Evolutionary conservation across 805 yeast species (phyloP).

Genomic region (Saturnispora saitoi): DNA sequence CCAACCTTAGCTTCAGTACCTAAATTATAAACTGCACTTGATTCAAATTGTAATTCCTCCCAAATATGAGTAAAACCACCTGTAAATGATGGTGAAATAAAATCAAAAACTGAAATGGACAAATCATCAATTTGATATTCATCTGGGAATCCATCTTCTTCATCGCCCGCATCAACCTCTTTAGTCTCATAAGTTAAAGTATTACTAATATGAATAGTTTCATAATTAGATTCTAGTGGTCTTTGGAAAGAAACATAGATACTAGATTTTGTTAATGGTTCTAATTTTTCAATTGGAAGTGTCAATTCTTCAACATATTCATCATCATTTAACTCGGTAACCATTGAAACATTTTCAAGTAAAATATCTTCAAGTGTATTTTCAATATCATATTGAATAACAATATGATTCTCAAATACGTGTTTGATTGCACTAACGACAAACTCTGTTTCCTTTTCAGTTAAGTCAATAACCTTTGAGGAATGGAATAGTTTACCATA

Average conservation of each 20-base stretch:
- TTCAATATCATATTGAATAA: constrained; percentile 71
- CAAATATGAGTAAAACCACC: constrained; percentile 67
- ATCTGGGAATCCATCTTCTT: constrained; percentile 82
- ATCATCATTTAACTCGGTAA: constrained; percentile 54
- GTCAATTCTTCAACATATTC: constrained; percentile 60
- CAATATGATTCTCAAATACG: constrained; percentile 63
- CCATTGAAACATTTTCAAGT: constrained; percentile 67
- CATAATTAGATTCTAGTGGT: constrained; percentile 32
- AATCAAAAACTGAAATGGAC: constrained; percentile 72
- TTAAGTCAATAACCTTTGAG: constrained; percentile 55
- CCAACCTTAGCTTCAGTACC: constrained; percentile 34
- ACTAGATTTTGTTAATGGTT: constrained; percentile 63
- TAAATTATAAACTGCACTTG: constrained; percentile 59
- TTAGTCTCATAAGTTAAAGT: constrained; percentile 65
- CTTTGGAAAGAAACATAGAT: constrained; percentile 70
- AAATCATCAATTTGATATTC: constrained; percentile 86
- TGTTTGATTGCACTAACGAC: constrained; percentile 81
- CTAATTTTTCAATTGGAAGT: constrained; percentile 62
- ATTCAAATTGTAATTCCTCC: constrained; percentile 63
- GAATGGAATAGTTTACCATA: constrained; percentile 75
- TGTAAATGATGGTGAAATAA: constrained; percentile 64
- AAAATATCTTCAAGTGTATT: constrained; percentile 78
- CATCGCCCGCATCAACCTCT: constrained; percentile 67
- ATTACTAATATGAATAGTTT: constrained; percentile 45
- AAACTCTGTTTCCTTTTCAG: constrained; percentile 90